These are phyloP conservation scores for Trichoderma koningiopsis DNA, from an alignment of 2,329 filamentous ascomycete species.

Conservation along the genomic window DNA sequence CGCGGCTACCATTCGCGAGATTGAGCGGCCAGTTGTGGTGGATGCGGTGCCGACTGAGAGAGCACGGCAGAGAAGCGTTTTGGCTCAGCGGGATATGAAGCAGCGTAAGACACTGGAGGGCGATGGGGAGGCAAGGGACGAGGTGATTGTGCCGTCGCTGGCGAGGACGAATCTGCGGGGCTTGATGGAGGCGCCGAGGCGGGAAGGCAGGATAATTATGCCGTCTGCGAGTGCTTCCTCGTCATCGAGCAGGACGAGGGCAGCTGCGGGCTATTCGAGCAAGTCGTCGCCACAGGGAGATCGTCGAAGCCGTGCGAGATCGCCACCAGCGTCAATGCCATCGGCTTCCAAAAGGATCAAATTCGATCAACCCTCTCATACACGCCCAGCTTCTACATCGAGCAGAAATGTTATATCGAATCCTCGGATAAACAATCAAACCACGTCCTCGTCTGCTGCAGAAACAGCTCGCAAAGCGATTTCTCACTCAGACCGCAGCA, in stretches of 20 bases:
- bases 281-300: conserved; percentile 7
- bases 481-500: neutral
- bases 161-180: conserved; percentile 43
- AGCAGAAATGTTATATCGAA: neutral
- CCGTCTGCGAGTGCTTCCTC: conserved; percentile 28
- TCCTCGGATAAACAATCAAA: neutral
- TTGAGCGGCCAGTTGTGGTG: conserved; percentile 54
- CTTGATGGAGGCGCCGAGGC: conserved; percentile 47
- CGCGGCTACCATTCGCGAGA: conserved; percentile 52
- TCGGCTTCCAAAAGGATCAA: conserved; percentile 4
- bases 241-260: conserved; percentile 32
- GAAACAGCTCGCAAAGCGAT: neutral
- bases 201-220: conserved; percentile 37
- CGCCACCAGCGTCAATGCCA: neutral
- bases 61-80: conserved; percentile 32
- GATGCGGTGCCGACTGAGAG: conserved; percentile 35
- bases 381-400: neutral
- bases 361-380: neutral
- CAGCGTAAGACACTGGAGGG: conserved; percentile 32
- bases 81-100: conserved; percentile 29
- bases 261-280: conserved; percentile 36
- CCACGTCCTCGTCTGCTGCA: neutral
- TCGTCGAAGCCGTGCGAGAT: neutral
- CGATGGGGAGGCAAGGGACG: conserved; percentile 5
- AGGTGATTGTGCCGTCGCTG: conserved; percentile 29